phyloP scores from a whole-genome alignment of 2,329 filamentous ascomycete species.

The Exophiala calicioides region DNA sequence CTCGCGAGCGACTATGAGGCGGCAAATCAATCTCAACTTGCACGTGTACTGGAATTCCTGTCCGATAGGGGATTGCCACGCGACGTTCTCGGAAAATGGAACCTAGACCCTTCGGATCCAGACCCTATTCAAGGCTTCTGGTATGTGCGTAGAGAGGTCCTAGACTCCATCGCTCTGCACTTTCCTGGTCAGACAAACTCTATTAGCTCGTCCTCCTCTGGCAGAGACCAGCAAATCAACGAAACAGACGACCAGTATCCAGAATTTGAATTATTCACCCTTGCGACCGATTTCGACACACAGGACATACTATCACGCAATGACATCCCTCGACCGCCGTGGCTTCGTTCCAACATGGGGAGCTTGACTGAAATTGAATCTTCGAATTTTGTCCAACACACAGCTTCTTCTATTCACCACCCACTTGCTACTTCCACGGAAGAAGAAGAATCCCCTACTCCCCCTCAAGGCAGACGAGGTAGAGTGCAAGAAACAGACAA shows the following conservation, averaged over 20 bases:
- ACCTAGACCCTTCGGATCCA: slow-evolving; percentile 13
- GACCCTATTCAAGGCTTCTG: background rate
- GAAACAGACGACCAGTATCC: background rate
- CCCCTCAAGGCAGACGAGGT: too few species aligned
- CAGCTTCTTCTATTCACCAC: too few species aligned
- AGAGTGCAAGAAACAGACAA: too few species aligned
- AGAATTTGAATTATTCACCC: background rate
- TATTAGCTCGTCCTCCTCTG: slow-evolving; percentile 3
- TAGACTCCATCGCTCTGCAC: background rate
- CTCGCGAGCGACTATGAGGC: slow-evolving; percentile 22
- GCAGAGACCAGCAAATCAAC: background rate
- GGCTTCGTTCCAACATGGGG: too few species aligned
- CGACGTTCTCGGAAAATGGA: slow-evolving; percentile 16
- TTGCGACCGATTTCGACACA: background rate
- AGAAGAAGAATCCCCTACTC: too few species aligned
- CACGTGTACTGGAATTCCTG: slow-evolving; percentile 11
- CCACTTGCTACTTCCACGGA: too few species aligned
- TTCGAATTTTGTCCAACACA: too few species aligned
- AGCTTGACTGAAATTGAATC: too few species aligned
- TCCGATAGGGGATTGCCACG: slow-evolving; percentile 2
- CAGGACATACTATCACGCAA: background rate
- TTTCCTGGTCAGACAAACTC: background rate
- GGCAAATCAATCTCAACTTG: slow-evolving; percentile 16
- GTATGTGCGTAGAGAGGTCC: background rate
- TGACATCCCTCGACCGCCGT: too few species aligned